Base-by-base conservation (phyloP, 2,329 filamentous ascomycete genomes). In the Colletotrichum phormii region DNA sequence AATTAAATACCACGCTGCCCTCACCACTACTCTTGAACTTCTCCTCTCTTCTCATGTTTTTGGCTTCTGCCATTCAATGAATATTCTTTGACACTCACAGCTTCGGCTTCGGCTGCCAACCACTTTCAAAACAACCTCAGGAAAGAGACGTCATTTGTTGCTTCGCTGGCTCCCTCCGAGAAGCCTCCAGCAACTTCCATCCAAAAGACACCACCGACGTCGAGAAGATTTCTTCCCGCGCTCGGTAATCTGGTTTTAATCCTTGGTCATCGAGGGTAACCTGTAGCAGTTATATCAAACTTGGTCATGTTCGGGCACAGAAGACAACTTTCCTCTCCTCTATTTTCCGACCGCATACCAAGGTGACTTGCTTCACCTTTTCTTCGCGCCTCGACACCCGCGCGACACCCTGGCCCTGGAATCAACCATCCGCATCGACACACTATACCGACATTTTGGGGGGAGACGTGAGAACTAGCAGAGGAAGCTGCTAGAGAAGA, bases 321-420 rank as follows among this genome's bases (percentile, higher is more conserved):
- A 87, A 86, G 83, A 86, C 84, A 83, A 79, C 84, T 82, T 82
- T 85, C 83, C 81, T 87, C 85, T 82, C 86, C 85, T 86, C 87
- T 86, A 85, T 86, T 86, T 80, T 86, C 87, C 87, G 87, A 89
- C 84, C 86, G 87, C 85, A 89, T 88, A 88, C 86, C 87, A 85
- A 88, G 88, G 88, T 90, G 88, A 90, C 87, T 82, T 84, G 84
- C 81, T 80, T 85, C 82, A 82, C 83, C 82, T 80, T 81, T 81
- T 83, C 82, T 78, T 78, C 80, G 84, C 83, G 84, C 82, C 81
- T 82, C 85, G 84, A 85, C 82, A 84, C 81, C 82, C 81, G 83
- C 84, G 84, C 85, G 80, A 84, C 78, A 78, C 75, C 75, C 72
- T 61, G 37, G 64, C 68, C 54, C 64, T 70, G 73, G 71, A 72